Evolutionary conservation across 2,329 filamentous ascomycete genomes (phyloP).

Genomic region (Fusarium guadeloupense): DNA sequence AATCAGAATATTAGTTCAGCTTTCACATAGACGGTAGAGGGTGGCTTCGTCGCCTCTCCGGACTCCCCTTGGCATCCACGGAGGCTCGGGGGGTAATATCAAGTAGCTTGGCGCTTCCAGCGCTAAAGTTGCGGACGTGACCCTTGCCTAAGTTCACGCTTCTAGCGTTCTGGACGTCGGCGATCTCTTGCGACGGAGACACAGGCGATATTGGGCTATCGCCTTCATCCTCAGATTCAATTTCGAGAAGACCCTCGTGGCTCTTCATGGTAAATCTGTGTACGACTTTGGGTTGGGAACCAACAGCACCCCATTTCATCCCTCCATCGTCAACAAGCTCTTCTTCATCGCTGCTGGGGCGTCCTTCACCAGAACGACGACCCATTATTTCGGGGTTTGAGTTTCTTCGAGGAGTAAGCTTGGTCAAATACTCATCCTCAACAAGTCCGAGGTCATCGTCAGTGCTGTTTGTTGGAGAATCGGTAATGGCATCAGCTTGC

Average conservation of each 20-base stretch:
- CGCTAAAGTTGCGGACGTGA: constrained; percentile 77
- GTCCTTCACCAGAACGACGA: constrained; percentile 60
- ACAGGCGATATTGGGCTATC: constrained; percentile 44
- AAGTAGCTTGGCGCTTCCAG: constrained; percentile 79
- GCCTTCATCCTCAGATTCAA: constrained; percentile 48
- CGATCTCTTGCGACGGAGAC: constrained; percentile 47
- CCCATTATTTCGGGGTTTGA: constrained; percentile 44
- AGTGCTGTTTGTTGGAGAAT: constrained; percentile 53
- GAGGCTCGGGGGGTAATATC: constrained; percentile 69
- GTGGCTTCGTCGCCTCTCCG: constrained; percentile 43
- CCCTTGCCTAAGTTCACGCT: constrained; percentile 74
- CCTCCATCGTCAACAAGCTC: constrained; percentile 55
- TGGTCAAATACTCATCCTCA: constrained; percentile 80
- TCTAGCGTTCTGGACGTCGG: constrained; percentile 68
- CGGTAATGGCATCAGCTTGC: constrained; percentile 48
- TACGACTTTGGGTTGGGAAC: constrained; percentile 64
- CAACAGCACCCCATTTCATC: constrained; percentile 63
- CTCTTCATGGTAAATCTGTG: constrained; percentile 65
- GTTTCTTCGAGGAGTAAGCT: constrained; percentile 46
- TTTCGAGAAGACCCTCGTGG: constrained; percentile 61
- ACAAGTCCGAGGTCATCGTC: constrained; percentile 71
- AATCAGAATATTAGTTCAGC: constrained; percentile 24
- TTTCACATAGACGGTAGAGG: constrained; percentile 28
- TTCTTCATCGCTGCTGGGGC: constrained; percentile 68
- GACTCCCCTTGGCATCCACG: constrained; percentile 57